Base-by-base conservation (phyloP, 2,329 filamentous ascomycete species). In the Colletotrichum zoysiae region DNA sequence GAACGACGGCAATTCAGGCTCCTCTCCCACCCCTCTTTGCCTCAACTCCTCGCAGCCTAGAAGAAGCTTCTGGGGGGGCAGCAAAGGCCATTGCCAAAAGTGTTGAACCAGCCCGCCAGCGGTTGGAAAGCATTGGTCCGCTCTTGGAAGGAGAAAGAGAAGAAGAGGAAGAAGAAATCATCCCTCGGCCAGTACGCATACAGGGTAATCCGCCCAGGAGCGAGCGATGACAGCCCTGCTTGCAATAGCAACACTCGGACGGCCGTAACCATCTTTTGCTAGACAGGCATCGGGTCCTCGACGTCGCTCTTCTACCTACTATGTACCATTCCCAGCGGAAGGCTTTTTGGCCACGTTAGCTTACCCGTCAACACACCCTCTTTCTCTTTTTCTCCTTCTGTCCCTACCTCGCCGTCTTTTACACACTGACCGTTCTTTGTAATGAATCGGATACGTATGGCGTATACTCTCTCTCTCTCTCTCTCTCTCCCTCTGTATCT, bases 331-430 rank as follows among this genome's bases (percentile, higher is more conserved):
- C 11, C 42, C 30, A 56, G 69, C 53, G 63, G 65, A 67, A 67
- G 53, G 65, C 42, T 40, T 30, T 30, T 65, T 65, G 65, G 71
- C 55, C 40, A 74, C 70, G 65, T 73, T 74, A 73, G 72, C 72
- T 44, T 70, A 62, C 70, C 72, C 65, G 70, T 67, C 72, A 60
- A 73, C 23, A 16, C 48, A 51, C 23, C 6, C 48, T 26, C 48
- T 26, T 60, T 53, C 56, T 57, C 48, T 65, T 55, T 30, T 23
- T 48, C 33, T 53, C 56, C 23, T 26, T n/a, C 30, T 40, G 11
- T 14, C 12, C 18, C 56, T 20, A n/a, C 6, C 18, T 23, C 56
- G 55, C 44, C 11, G 18, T 50, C 48, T 66, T 44, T 16, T n/a
- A 42, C 9, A 23, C 46, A 48, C 46, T 12, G 23, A 23, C 11